Percentiles rank a stretch among this genome's conserved stretches.
Conservation (phyloP, 805 yeast genomes). For the Candida nanaspora region DNA sequence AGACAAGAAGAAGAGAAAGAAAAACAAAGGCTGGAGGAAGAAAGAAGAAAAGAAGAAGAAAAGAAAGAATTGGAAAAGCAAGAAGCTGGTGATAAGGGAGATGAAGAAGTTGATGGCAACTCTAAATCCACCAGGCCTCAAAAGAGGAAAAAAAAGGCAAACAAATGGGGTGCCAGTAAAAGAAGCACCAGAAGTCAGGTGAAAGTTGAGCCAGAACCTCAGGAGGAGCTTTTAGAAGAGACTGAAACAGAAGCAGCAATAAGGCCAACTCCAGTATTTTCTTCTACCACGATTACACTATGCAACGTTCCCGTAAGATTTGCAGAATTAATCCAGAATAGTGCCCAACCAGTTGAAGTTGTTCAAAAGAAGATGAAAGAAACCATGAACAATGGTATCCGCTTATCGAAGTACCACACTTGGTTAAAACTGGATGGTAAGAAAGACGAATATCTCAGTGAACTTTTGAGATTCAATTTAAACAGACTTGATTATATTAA, state of each 20-base stretch:
- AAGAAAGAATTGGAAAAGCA: conserved; percentile 12
- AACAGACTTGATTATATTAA: conserved; percentile 29
- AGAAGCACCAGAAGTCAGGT: conserved; percentile 19
- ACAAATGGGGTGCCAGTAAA: conserved; percentile 21
- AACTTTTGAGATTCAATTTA: conserved; percentile 50
- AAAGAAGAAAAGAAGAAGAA: conserved; percentile 13
- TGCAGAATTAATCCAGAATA: conserved; percentile 56
- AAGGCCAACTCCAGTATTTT: conserved; percentile 39
- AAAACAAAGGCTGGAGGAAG: conserved; percentile 17
- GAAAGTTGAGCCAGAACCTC: conserved; percentile 11
- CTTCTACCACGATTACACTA: conserved; percentile 62
- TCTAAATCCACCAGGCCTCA: conserved; percentile 5
- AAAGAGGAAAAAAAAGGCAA: conserved; percentile 19
- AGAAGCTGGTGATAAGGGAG: conserved; percentile 18
- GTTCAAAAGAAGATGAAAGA: conserved; percentile 58
- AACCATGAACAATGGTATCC: conserved; percentile 50
- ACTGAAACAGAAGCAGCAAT: conserved; percentile 20
- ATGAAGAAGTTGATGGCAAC: conserved; percentile 20
- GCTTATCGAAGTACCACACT: conserved; percentile 54
- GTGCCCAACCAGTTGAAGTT: conserved; percentile 50
- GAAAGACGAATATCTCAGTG: conserved; percentile 61
- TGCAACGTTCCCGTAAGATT: conserved; percentile 59
- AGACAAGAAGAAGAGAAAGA: conserved; percentile 22
- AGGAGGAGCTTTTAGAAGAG: conserved; percentile 14
- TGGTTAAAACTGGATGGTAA: conserved; percentile 84